Evolutionary conservation across 2,329 filamentous ascomycete genomes (phyloP), one percentile per base, ranked within the genome.

Genomic region (Exophiala oligosperma): DNA sequence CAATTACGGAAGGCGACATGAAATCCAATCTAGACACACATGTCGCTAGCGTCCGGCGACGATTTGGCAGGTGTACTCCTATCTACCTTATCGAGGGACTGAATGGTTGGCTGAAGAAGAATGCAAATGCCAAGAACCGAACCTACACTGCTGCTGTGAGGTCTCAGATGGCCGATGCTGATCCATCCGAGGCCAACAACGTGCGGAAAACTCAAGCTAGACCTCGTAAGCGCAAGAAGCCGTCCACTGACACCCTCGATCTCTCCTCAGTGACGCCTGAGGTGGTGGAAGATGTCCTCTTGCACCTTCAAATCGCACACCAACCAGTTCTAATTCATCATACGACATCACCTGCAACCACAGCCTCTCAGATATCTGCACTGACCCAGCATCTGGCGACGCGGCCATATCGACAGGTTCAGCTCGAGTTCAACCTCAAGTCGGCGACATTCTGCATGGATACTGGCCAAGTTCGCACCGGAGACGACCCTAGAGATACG

Each of bases 371-470:
- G 87, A 84, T 92, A 29, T 77, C 81, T 29, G 78, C 82, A 35
- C 91, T 92, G 67, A 93, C 90, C 0, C 87, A 92, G 67, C 87
- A 93, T 69, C 86, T 93, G 49, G 89, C 88, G 6, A 89, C 86
- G 1, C 84, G 89, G 23, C 90, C 89, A 0, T 92, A 92, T 71
- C 84, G 84, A 12, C 70, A 68, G 5, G 74, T 79, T 54, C 70
- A 74, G 32, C 75, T 77, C 54, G 78, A 81, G 1, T 69, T 76
- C 1, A 77, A 81, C 11, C 85, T 77, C 14, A 72, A 77, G 64
- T 71, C 75, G 2, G 73, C 84, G 1, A 79, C 82, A 0, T 93
- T 93, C 70, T 92, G 89, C 73, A 92, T 92, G 87, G 89, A 91
- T 53, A 77, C 79, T 0, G 90, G 90, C 0, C 90, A 93, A 72